A percentile compares a stretch with the other conserved stretches of the same genome.
phyloP scores from a whole-genome alignment of 768 basidiomycete genomes.

The Gymnopilus junonius region DNA sequence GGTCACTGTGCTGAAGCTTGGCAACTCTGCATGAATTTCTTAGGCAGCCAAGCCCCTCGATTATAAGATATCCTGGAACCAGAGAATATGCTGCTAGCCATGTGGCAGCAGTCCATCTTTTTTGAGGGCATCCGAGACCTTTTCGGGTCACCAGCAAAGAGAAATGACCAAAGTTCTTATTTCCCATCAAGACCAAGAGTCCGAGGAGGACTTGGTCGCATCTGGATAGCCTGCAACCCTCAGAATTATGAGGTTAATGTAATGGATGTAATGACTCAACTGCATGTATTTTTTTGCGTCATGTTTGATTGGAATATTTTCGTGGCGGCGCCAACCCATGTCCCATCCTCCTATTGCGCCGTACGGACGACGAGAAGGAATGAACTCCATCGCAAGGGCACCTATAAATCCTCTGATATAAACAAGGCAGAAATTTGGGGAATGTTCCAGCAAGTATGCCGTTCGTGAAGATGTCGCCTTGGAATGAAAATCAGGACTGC shows the following conservation, averaged over 20 bases:
- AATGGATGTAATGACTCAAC: background rate
- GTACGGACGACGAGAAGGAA: background rate
- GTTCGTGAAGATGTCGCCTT: background rate
- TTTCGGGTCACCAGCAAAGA: background rate
- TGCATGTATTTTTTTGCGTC: background rate
- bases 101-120: background rate
- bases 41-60: background rate
- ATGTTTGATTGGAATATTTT: background rate
- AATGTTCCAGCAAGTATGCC: background rate
- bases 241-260: background rate
- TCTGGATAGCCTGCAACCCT: background rate
- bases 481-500: background rate
- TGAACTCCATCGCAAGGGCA: background rate
- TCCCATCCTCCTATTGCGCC: background rate
- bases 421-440: background rate
- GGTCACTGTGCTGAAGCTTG: background rate
- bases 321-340: background rate
- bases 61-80: background rate
- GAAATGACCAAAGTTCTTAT: background rate
- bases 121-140: background rate
- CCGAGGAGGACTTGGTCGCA: background rate
- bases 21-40: background rate
- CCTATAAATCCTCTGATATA: background rate
- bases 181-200: background rate
- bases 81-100: background rate